These are phyloP conservation scores for Trametes sp. DNA, from an alignment of 1,284 basidiomycete species.

Conservation along the genomic window DNA sequence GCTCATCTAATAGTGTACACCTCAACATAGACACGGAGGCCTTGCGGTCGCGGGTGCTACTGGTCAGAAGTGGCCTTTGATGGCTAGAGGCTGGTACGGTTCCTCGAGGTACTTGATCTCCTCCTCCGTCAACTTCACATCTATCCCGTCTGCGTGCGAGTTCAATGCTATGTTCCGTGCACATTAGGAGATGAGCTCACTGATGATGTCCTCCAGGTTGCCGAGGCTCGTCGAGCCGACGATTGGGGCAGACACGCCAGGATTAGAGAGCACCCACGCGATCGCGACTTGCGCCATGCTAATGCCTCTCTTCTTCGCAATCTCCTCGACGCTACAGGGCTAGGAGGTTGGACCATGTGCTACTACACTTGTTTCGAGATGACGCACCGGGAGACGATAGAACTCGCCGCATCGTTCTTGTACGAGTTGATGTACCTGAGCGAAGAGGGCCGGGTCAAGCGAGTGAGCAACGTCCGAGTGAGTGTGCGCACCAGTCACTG, in stretches of 20 bases:
- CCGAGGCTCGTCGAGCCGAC: slow-evolving; percentile 46
- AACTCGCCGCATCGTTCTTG: slow-evolving; percentile 17
- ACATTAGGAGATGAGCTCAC: slow-evolving; percentile 18
- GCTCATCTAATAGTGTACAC: too few relatives aligned
- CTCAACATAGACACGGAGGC: background rate
- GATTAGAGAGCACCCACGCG: slow-evolving; percentile 46
- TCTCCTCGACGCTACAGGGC: slow-evolving; percentile 44
- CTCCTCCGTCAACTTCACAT: slow-evolving; percentile 9
- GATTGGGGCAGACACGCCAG: slow-evolving; percentile 45
- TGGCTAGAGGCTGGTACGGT: slow-evolving; percentile 25
- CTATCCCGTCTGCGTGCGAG: background rate
- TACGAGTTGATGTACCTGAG: slow-evolving; percentile 19
- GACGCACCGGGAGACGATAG: slow-evolving; percentile 37
- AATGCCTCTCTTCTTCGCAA: slow-evolving; percentile 44
- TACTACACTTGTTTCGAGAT: background rate
- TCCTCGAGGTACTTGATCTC: slow-evolving; percentile 35
- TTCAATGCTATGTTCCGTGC: too few relatives aligned
- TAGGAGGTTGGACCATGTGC: too few relatives aligned
- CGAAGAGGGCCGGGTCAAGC: background rate
- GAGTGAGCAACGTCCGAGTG: background rate
- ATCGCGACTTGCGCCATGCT: slow-evolving; percentile 50
- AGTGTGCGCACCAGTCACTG: slow-evolving; percentile 43
- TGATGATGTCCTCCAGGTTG: slow-evolving; percentile 44
- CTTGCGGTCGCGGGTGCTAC: background rate
- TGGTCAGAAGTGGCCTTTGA: slow-evolving; percentile 30